A percentile compares a stretch with the other conserved stretches of the same genome.
Evolutionary conservation across 495 filamentous ascomycete genomes (phyloP).

Genomic region (Penicillium antarcticum): DNA sequence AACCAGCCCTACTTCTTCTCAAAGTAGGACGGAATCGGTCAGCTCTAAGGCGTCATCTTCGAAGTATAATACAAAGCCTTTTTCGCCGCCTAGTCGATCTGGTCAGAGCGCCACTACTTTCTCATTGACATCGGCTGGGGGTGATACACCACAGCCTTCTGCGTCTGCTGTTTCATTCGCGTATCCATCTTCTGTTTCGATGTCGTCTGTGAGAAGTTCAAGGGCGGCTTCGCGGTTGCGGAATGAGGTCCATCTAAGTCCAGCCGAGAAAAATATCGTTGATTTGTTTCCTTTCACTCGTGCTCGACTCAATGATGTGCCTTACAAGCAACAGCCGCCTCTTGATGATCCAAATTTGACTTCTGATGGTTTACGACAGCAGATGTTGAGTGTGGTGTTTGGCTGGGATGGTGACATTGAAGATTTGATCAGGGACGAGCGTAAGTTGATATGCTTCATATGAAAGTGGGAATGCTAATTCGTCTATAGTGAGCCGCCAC

Average conservation of each 20-base stretch:
- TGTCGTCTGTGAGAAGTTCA: conserved; percentile 63
- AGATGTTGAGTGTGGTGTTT: conserved; percentile 94
- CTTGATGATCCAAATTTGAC: conserved; percentile 64
- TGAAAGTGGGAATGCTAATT: not conserved
- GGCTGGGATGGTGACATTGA: conserved; percentile 89
- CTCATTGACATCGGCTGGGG: conserved; percentile 35
- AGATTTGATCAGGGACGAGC: conserved; percentile 79
- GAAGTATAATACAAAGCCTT: conserved; percentile 32
- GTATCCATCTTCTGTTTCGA: conserved; percentile 54
- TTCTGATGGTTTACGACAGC: conserved; percentile 78
- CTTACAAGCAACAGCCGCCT: conserved; percentile 64
- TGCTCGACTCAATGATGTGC: conserved; percentile 72
- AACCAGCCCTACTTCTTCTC: conserved; percentile 59
- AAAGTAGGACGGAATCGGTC: conserved; percentile 62
- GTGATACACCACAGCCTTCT: conserved; percentile 39
- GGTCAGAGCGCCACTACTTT: conserved; percentile 47
- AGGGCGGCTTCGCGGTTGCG: conserved; percentile 69
- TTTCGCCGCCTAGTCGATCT: conserved; percentile 41
- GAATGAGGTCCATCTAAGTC: conserved; percentile 72
- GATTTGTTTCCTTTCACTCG: conserved; percentile 65
- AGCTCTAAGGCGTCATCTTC: conserved; percentile 49
- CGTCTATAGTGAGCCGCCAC: conserved; percentile 58
- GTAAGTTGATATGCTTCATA: conserved; percentile 35
- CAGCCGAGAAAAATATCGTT: conserved; percentile 56
- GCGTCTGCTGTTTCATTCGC: conserved; percentile 33